Base-by-base conservation (phyloP, 148 eudicot genomes). In the Chenopodium formosanum region DNA sequence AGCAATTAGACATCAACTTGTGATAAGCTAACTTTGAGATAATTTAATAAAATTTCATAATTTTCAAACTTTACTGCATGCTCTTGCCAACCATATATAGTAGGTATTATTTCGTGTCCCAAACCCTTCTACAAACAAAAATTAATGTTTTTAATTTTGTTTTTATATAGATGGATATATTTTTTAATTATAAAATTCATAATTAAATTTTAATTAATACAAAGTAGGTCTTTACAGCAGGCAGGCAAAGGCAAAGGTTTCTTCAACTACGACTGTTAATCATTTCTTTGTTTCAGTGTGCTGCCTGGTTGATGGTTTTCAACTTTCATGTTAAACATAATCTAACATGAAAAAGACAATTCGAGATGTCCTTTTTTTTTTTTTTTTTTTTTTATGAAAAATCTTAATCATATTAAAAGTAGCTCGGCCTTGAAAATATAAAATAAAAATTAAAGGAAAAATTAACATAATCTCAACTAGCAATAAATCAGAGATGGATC, bases 241-340 rank as follows among this genome's bases (percentile, higher is more conserved):
- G 29, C 73, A 20, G 62, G 68, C 63, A 73, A 74, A 40, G 44
- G 44, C 44, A 40, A 40, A 74, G 82, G 76, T 58, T 50, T 52
- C 37, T 56, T 78, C 50, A 65, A 66, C 44, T 40, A 40, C 85
- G 29, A 83, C 62, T 75, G 46, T 32, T 78, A 63, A 50, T 48
- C 22, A 70, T 72, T 23, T 29, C 4, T 60, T 8, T 23, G 6
- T n/a, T 83, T 64, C 85, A 83, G 82, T 83, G 85, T 82, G 85
- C 85, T 65, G 74, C 79, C 56, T 32, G 75, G 31, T 78, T 63
- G 71, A 77, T 75, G n/a, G 79, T 81, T 53, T 79, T 78, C 73
- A 20, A 62, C 68, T 52, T 70, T 60, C 73, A 81, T 20, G 65
- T 50, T 73, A 73, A 47, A 46, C 58, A 40, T 62, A 70, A 56